Conservation (phyloP, 495 filamentous ascomycete species). For the Hypoxylon crocopeplum region DNA sequence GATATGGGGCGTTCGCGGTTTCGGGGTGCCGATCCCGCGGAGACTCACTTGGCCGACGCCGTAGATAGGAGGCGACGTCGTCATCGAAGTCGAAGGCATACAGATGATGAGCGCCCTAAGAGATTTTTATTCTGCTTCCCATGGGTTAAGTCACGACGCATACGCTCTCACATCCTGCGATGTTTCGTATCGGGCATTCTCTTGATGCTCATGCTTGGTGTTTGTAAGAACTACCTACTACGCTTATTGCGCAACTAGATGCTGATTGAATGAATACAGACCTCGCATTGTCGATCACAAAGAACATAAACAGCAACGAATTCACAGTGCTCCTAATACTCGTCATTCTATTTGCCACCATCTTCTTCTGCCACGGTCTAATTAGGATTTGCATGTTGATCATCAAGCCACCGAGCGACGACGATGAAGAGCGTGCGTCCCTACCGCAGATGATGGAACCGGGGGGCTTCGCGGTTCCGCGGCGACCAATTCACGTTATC, state of each 20-base stretch:
- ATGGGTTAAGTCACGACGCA: conserved; percentile 58
- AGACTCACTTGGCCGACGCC: conserved; percentile 42
- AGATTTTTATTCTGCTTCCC: conserved; percentile 59
- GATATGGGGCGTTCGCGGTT: conserved; percentile 33
- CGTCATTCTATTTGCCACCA: conserved; percentile 71
- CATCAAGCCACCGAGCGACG: conserved; percentile 46
- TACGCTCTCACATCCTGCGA: conserved; percentile 63
- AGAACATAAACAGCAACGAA: conserved; percentile 62
- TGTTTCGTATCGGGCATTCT: conserved; percentile 63
- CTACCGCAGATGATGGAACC: conserved; percentile 55
- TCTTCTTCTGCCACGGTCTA: conserved; percentile 81
- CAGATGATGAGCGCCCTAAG: conserved; percentile 39
- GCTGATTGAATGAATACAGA: conserved; percentile 53
- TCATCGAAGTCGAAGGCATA: conserved; percentile 31
- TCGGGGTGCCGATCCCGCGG: conserved; percentile 46
- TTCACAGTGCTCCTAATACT: conserved; percentile 80
- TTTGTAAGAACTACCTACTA: conserved; percentile 56
- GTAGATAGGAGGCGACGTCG: conserved; percentile 36
- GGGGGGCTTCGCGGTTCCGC: conserved; percentile 66
- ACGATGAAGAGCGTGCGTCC: conserved; percentile 38
- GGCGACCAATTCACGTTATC: conserved; percentile 66
- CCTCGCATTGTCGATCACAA: conserved; percentile 70
- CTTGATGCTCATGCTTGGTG: conserved; percentile 59
- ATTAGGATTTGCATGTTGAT: conserved; percentile 73
- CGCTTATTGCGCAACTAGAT: conserved; percentile 3